These are phyloP conservation scores for Selenicereus undatus DNA, from an alignment of 148 eudicot species.

Conservation along the genomic window DNA sequence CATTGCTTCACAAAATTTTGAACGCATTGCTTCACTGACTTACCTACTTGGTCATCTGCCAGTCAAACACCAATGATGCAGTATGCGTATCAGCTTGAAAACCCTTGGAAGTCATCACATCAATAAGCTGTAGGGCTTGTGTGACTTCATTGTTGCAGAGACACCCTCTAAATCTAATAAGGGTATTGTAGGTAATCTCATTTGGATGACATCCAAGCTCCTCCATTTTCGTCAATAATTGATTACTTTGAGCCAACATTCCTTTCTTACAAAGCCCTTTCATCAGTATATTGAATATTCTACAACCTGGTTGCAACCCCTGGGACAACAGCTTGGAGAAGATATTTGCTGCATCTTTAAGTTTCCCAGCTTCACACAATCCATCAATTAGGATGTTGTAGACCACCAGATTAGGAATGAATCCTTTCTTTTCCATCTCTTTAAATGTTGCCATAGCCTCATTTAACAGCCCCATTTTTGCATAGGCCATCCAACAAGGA, in stretches of 20 bases:
- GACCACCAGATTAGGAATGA: background rate
- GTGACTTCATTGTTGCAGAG: background rate
- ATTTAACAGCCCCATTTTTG: background rate
- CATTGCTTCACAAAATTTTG: background rate
- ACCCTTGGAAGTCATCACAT: background rate
- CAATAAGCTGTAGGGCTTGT: background rate
- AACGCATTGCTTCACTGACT: background rate
- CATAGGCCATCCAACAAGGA: no score
- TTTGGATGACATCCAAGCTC: background rate
- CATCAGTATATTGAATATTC: background rate
- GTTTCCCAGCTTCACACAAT: conserved; percentile 11
- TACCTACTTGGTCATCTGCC: background rate
- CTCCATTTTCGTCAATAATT: background rate
- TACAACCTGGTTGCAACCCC: background rate
- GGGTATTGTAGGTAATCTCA: background rate
- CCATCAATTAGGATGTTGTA: conserved; percentile 14
- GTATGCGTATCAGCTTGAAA: background rate
- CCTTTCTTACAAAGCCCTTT: conserved; percentile 12
- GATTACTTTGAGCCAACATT: background rate
- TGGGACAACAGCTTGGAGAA: background rate
- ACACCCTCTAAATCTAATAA: background rate
- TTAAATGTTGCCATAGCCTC: no score
- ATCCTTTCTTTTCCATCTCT: conserved; percentile 2
- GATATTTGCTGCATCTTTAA: background rate
- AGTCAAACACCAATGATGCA: background rate